Percentiles rank a stretch among this genome's conserved stretches.
These are phyloP conservation scores for Alternaria brassicicola DNA, from an alignment of 2,329 filamentous ascomycete species.

Conservation along the genomic window DNA sequence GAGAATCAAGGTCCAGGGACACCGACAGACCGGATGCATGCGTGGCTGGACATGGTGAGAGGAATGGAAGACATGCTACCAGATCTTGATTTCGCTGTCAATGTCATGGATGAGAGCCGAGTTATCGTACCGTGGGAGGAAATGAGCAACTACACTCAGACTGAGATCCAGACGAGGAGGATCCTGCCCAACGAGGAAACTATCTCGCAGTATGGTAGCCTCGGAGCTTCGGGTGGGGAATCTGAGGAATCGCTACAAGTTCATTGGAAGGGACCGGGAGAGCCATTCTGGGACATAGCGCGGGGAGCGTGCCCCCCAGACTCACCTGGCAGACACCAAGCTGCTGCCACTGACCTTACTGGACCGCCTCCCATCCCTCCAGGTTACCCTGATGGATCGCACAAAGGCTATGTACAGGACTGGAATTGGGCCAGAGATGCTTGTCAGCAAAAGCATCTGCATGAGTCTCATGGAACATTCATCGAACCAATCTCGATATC, in stretches of 20 bases:
- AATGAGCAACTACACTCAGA: slow-evolving; percentile 49
- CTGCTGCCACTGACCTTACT: slow-evolving; percentile 45
- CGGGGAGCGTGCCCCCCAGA: slow-evolving; percentile 51
- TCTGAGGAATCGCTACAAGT: slow-evolving; percentile 36
- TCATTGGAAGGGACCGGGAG: slow-evolving; percentile 33
- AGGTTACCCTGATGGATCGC: slow-evolving; percentile 40
- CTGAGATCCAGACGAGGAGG: slow-evolving; percentile 37
- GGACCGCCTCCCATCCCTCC: slow-evolving; percentile 39
- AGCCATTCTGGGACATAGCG: slow-evolving; percentile 52
- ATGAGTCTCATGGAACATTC: slow-evolving; percentile 56
- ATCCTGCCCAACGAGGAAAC: slow-evolving; percentile 38
- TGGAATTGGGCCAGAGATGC: slow-evolving; percentile 54
- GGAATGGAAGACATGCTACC: slow-evolving; percentile 50
- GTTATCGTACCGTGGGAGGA: slow-evolving; percentile 56
- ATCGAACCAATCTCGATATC: slow-evolving; percentile 56
- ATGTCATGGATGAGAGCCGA: slow-evolving; percentile 58
- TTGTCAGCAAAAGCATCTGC: slow-evolving; percentile 54
- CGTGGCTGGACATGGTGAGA: slow-evolving; percentile 51
- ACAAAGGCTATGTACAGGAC: slow-evolving; percentile 56
- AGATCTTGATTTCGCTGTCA: slow-evolving; percentile 56
- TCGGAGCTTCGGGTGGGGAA: slow-evolving; percentile 32
- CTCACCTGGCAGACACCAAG: slow-evolving; percentile 45
- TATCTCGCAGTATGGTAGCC: slow-evolving; percentile 13
- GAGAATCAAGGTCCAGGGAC: slow-evolving; percentile 26
- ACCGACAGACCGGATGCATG: slow-evolving; percentile 46